Evolutionary conservation across 2,329 filamentous ascomycete species (phyloP).

Genomic region (Fusarium musae): DNA sequence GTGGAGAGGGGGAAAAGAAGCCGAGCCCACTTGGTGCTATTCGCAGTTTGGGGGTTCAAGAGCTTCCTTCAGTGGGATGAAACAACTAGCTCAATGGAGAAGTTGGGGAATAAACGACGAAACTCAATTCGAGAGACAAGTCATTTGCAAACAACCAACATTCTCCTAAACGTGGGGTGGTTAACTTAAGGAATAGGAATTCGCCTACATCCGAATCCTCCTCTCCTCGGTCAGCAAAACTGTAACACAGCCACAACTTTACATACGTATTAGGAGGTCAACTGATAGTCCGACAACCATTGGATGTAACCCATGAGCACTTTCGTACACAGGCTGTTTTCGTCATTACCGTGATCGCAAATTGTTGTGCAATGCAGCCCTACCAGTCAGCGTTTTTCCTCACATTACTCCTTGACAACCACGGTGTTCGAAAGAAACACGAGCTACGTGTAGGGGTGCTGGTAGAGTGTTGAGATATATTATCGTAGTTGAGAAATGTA

Average conservation of each 20-base stretch:
- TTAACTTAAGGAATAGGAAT: neutral
- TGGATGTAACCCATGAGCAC: neutral
- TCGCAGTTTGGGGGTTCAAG: conserved; percentile 23
- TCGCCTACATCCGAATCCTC: neutral
- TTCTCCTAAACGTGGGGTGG: conserved; percentile 12
- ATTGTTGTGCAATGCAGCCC: neutral
- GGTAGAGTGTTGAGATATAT: too few species aligned
- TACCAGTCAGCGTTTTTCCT: neutral
- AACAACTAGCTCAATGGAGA: conserved; percentile 15
- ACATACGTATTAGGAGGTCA: conserved; percentile 9
- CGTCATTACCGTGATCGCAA: neutral
- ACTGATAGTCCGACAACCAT: conserved; percentile 10
- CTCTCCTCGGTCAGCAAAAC: conserved; percentile 2
- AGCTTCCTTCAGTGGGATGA: neutral
- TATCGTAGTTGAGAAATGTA: neutral
- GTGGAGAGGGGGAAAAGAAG: conserved; percentile 15
- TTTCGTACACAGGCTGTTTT: neutral
- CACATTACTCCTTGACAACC: neutral
- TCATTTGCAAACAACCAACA: conserved; percentile 1
- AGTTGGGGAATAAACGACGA: neutral
- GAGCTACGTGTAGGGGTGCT: neutral
- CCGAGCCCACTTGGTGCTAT: conserved; percentile 15
- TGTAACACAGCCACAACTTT: conserved; percentile 10
- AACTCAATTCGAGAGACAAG: neutral
- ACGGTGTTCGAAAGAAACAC: neutral